phyloP scores from a whole-genome alignment of 2,329 filamentous ascomycete genomes.

The Emmonsiellopsis sp. region DNA sequence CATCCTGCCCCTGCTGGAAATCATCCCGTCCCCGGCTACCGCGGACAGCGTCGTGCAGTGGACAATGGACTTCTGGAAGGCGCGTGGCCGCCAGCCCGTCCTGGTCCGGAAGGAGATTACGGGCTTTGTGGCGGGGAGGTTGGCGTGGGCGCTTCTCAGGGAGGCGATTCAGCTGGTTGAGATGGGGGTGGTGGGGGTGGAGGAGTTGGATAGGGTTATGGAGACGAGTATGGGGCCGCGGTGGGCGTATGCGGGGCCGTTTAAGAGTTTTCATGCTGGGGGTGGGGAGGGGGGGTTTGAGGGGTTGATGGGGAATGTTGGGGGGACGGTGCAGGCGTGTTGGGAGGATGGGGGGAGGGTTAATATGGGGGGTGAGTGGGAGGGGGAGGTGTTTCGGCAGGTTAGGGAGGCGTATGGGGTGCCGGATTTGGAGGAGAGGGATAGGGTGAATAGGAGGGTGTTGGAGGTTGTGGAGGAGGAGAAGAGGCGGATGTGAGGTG shows the following conservation, averaged over 20 bases:
- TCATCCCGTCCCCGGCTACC: constrained; percentile 43
- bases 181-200: constrained; percentile 42
- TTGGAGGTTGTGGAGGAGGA: constrained; percentile 15
- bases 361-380: constrained; percentile 35
- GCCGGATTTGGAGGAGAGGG: constrained; percentile 15
- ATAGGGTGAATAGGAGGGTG: constrained; percentile 17
- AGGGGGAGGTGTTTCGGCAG: constrained; percentile 36
- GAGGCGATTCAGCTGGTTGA: constrained; percentile 48
- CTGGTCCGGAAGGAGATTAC: constrained; percentile 42
- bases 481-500: not conserved
- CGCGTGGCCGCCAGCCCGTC: constrained; percentile 36
- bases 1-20: constrained; percentile 51
- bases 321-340: constrained; percentile 44
- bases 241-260: constrained; percentile 48
- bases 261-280: constrained; percentile 50
- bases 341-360: constrained; percentile 43
- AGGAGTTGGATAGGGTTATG: constrained; percentile 47
- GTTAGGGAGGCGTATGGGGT: constrained; percentile 39
- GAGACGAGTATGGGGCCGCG: constrained; percentile 43
- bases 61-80: constrained; percentile 39
- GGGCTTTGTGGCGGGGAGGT: constrained; percentile 49
- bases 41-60: constrained; percentile 24
- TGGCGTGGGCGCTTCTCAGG: constrained; percentile 47
- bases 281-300: constrained; percentile 45
- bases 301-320: constrained; percentile 48